A percentile compares a stretch with the other conserved stretches of the same genome.
These are phyloP conservation scores for Puccinia coronata DNA, from an alignment of 1,284 basidiomycete genomes.

Conservation along the genomic window DNA sequence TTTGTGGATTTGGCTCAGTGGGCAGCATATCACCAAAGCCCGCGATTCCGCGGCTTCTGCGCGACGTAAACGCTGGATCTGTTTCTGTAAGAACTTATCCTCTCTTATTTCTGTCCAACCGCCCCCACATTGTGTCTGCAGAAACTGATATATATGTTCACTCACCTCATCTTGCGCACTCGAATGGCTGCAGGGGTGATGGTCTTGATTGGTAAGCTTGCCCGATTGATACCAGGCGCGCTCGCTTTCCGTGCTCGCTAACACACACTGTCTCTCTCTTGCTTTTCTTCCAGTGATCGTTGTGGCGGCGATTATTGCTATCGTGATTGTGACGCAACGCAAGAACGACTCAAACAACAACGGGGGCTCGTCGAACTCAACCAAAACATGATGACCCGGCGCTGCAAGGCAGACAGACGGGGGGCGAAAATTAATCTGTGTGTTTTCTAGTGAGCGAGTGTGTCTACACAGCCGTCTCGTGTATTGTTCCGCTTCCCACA, in stretches of 20 bases:
- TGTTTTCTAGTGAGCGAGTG: too few species aligned
- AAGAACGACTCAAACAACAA: constrained; percentile 36
- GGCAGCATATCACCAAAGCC: constrained; percentile 71
- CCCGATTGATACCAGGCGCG: too few species aligned
- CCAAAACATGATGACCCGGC: neutral
- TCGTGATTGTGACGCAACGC: constrained; percentile 38
- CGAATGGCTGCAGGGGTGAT: neutral
- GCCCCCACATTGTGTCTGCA: neutral
- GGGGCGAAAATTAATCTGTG: neutral
- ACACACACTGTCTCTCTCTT: neutral
- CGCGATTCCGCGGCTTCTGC: constrained; percentile 74
- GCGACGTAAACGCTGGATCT: constrained; percentile 66
- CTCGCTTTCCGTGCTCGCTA: neutral
- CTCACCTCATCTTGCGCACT: neutral
- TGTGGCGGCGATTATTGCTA: constrained; percentile 37
- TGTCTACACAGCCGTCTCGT: too few species aligned
- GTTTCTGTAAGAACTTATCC: constrained; percentile 51
- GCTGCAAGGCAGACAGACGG: neutral
- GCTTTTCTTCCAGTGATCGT: constrained; percentile 15
- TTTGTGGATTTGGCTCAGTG: constrained; percentile 57
- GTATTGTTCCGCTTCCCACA: too few species aligned
- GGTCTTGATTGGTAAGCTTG: constrained; percentile 1
- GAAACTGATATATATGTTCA: neutral
- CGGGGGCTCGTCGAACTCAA: neutral
- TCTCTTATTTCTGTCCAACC: neutral